Conservation (phyloP, 192 early-diverging fungal species). For the Paraglomus occultum region DNA sequence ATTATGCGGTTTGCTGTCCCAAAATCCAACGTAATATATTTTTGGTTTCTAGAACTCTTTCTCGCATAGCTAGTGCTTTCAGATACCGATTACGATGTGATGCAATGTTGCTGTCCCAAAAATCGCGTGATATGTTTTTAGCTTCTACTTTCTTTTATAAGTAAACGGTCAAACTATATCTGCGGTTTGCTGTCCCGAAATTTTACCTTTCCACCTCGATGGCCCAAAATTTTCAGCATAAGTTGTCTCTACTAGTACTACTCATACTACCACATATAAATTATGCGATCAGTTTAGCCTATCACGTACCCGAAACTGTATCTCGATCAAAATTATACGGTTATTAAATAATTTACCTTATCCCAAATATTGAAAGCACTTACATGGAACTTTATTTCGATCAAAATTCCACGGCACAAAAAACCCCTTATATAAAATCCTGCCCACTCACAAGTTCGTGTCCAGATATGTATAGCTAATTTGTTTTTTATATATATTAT, state of each 20-base stretch:
- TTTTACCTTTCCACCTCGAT: constrained; percentile 4
- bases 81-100: no score
- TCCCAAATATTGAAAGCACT: constrained; percentile 11
- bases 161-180: constrained; percentile 1
- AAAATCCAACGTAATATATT: constrained; percentile 14
- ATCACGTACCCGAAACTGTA: constrained; percentile 11
- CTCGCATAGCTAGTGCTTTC: constrained; percentile 1
- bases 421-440: constrained; percentile 17
- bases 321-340: constrained; percentile 2
- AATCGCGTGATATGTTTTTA: background rate
- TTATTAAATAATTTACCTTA: constrained; percentile 8
- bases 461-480: no score
- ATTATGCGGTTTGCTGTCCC: background rate
- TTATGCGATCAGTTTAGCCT: constrained; percentile 15
- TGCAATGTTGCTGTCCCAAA: constrained; percentile 10
- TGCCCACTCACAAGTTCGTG: no score
- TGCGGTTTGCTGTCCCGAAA: constrained; percentile 6
- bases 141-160: background rate
- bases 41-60: constrained; percentile 12
- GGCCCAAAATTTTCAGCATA: constrained; percentile 15
- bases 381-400: constrained; percentile 17
- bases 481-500: no score
- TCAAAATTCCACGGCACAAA: constrained; percentile 17
- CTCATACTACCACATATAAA: constrained; percentile 16
- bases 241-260: constrained; percentile 22